A percentile compares a stretch with the other conserved stretches of the same genome.
phyloP scores from a whole-genome alignment of 768 basidiomycete genomes.

The Cytidiella melzeri region DNA sequence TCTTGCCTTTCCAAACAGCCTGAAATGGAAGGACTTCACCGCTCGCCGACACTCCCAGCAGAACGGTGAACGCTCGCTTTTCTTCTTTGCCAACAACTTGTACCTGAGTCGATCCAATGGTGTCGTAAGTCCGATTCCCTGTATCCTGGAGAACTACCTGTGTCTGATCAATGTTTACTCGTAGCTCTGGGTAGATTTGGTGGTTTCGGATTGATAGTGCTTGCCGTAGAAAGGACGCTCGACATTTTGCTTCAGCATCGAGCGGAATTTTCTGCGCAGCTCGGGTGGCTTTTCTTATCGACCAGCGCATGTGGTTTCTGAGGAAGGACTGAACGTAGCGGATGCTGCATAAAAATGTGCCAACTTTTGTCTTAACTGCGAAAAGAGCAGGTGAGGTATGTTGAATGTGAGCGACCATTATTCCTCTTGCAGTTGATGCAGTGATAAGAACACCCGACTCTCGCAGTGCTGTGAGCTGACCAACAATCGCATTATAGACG shows the following conservation, averaged over 20 bases:
- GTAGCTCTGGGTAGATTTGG: conserved; percentile 21
- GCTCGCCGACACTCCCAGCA: conserved; percentile 25
- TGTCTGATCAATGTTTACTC: conserved; percentile 34
- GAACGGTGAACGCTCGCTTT: conserved; percentile 37
- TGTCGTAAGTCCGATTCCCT: conserved; percentile 25
- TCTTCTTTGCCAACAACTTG: conserved; percentile 30
- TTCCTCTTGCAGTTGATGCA: conserved; percentile 21
- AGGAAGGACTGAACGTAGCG: conserved; percentile 22
- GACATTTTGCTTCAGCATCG: conserved; percentile 21
- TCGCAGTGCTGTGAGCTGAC: not conserved
- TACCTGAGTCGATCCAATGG: conserved; percentile 30
- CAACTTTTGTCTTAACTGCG: conserved; percentile 17
- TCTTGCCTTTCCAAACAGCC: conserved; percentile 29
- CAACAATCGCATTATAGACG: not conserved
- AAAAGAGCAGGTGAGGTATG: conserved; percentile 24
- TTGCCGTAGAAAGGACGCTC: conserved; percentile 16
- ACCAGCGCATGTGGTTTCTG: conserved; percentile 22
- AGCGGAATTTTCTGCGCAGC: conserved; percentile 32
- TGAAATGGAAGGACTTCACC: conserved; percentile 34
- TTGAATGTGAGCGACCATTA: conserved; percentile 26
- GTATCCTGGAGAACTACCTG: conserved; percentile 24
- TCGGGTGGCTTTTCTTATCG: conserved; percentile 21
- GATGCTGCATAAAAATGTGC: conserved; percentile 27
- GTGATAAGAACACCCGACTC: not conserved
- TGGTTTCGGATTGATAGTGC: conserved; percentile 23